A percentile compares a stretch with the other conserved stretches of the same genome.
phyloP scores from a whole-genome alignment of 176 grass and related monocot species.

The Saccharum spontaneum region DNA sequence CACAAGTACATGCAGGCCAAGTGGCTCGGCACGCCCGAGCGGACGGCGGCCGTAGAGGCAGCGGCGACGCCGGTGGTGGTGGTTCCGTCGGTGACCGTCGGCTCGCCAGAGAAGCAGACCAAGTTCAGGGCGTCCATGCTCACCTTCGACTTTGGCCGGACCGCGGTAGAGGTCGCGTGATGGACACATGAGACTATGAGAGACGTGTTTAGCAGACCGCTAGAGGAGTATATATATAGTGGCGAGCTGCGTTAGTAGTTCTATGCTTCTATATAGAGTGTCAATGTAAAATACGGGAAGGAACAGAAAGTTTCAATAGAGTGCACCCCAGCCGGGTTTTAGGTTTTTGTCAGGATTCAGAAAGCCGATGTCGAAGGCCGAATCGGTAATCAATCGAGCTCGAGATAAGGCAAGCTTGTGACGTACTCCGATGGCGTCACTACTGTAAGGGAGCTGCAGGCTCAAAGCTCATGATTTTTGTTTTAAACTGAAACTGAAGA shows the following conservation, averaged over 20 bases:
- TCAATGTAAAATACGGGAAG: neutral
- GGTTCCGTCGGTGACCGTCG: neutral
- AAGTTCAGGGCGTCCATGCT: slow-evolving; percentile 90
- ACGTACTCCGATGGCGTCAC: neutral
- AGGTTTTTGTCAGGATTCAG: slow-evolving; percentile 22
- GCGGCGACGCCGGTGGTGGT: neutral
- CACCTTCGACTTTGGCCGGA: slow-evolving; percentile 65
- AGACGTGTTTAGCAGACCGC: neutral
- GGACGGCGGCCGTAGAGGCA: neutral
- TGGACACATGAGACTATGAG: too few species aligned
- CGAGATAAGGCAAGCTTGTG: neutral
- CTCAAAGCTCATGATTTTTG: neutral
- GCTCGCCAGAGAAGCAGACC: slow-evolving; percentile 44
- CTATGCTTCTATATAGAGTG: neutral
- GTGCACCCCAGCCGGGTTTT: neutral
- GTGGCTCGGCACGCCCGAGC: slow-evolving; percentile 66
- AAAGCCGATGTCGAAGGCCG: neutral
- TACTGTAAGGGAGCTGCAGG: neutral
- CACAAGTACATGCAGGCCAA: slow-evolving; percentile 97
- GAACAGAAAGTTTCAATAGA: neutral
- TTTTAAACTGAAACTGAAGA: neutral
- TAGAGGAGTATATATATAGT: neutral
- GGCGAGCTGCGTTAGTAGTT: neutral
- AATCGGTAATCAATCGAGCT: neutral
- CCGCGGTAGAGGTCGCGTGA: slow-evolving; percentile 48